phyloP scores from a whole-genome alignment of 768 basidiomycete genomes.

The Cystofilobasidium macerans region DNA sequence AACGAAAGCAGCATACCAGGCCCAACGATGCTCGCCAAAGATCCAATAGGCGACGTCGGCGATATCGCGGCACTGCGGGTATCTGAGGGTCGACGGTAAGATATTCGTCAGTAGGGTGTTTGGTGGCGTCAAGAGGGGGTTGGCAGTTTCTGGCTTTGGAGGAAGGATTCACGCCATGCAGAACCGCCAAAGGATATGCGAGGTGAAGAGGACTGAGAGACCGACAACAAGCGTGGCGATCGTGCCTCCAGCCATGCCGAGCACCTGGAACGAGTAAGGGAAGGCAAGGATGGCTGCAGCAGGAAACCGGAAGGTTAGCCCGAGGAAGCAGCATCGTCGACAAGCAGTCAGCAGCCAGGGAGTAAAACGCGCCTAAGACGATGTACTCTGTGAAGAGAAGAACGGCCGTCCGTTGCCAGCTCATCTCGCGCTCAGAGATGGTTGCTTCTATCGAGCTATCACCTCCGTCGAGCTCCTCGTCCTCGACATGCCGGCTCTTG shows the following conservation, averaged over 20 bases:
- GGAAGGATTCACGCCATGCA: not conserved
- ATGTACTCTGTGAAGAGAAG: conserved; percentile 28
- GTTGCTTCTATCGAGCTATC: not conserved
- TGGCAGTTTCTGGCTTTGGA: no score
- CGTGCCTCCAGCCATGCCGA: conserved; percentile 30
- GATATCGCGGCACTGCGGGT: conserved; percentile 28
- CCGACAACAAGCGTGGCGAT: conserved; percentile 27
- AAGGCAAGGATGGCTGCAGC: conserved; percentile 28
- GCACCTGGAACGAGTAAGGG: conserved; percentile 28
- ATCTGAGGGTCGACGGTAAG: not conserved
- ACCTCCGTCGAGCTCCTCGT: not conserved
- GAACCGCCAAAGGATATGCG: conserved; percentile 30
- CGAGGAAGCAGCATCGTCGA: no score
- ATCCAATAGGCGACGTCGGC: conserved; percentile 28
- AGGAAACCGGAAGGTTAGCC: not conserved
- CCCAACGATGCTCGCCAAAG: not conserved
- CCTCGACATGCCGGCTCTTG: not conserved
- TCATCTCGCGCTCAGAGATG: conserved; percentile 12
- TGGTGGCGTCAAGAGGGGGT: no score
- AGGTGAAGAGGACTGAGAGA: conserved; percentile 27
- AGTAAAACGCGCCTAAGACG: conserved; percentile 22
- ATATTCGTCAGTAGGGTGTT: not conserved
- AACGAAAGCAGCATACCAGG: conserved; percentile 20
- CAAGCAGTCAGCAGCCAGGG: not conserved
- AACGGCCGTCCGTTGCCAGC: conserved; percentile 22